Conservation (phyloP, 192 early-diverging fungal genomes). For the Coemansia sp. region DNA sequence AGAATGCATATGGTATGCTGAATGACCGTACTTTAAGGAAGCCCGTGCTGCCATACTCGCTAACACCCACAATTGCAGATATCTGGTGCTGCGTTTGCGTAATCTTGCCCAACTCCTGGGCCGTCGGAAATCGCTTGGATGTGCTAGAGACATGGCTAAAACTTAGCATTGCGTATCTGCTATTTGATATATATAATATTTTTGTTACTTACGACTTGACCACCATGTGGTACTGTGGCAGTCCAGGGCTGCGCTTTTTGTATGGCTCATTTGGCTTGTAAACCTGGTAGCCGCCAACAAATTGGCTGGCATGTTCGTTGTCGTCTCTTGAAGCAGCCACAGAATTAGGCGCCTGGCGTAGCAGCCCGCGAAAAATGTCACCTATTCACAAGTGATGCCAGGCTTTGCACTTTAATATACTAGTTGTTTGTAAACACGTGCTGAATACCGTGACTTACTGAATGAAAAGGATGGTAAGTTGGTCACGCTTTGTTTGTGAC, state of each 20-base stretch:
- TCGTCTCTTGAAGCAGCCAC: not conserved
- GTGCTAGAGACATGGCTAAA: not conserved
- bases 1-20: constrained; percentile 6
- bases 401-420: not conserved
- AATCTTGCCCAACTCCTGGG: constrained; percentile 11
- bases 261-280: constrained; percentile 34
- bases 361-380: constrained; percentile 17
- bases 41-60: constrained; percentile 29
- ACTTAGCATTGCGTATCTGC: not conserved
- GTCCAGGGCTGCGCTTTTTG: constrained; percentile 35
- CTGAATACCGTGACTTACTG: too few relatives aligned
- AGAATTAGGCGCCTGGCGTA: constrained; percentile 9
- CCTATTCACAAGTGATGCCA: constrained; percentile 13
- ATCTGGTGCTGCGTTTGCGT: constrained; percentile 4
- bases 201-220: constrained; percentile 23
- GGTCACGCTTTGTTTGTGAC: not conserved
- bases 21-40: constrained; percentile 21
- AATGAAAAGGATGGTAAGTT: too few relatives aligned
- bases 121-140: constrained; percentile 8
- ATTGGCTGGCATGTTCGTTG: not conserved
- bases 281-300: constrained; percentile 12
- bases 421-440: not conserved
- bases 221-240: constrained; percentile 30
- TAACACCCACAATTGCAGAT: constrained; percentile 26
- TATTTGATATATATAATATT: not conserved